Conservation (phyloP, 441 rosid species). For the Adansonia gregorii region DNA sequence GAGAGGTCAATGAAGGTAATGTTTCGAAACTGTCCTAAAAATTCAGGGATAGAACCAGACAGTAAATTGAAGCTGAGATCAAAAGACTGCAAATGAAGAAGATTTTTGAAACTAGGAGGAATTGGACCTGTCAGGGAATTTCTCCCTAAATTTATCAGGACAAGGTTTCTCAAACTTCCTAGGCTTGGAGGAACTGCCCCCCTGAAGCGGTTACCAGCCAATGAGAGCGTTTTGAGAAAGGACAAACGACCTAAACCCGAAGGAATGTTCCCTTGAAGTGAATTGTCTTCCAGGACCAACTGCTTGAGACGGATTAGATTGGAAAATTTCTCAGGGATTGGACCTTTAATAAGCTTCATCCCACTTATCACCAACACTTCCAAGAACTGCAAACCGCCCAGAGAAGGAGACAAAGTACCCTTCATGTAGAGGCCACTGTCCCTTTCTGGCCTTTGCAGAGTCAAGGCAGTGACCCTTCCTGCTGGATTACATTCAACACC, state of each 20-base stretch:
- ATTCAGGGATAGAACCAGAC: conserved; percentile 69
- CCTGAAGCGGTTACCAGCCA: conserved; percentile 62
- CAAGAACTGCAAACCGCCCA: conserved; percentile 61
- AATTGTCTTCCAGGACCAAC: conserved; percentile 69
- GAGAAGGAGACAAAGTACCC: conserved; percentile 74
- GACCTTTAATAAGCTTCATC: conserved; percentile 71
- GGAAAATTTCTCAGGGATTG: conserved; percentile 67
- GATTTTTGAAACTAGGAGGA: conserved; percentile 55
- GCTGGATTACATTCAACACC: conserved; percentile 78
- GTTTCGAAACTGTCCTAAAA: conserved; percentile 50
- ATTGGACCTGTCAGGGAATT: conserved; percentile 73
- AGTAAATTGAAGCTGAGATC: conserved; percentile 78
- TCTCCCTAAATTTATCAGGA: conserved; percentile 48
- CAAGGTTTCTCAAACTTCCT: conserved; percentile 57
- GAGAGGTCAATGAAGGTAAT: conserved; percentile 67
- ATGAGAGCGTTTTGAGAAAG: conserved; percentile 55
- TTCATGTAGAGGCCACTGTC: conserved; percentile 66
- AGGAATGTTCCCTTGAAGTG: conserved; percentile 78
- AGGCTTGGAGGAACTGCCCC: conserved; percentile 72
- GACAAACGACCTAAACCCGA: conserved; percentile 54
- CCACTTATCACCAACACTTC: conserved; percentile 63
- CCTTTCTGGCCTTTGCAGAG: conserved; percentile 50
- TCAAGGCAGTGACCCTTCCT: conserved; percentile 68
- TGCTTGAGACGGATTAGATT: conserved; percentile 51
- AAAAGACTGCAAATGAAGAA: conserved; percentile 57